Conservation (phyloP, 1,284 basidiomycete genomes). For the Tetrapyrgos nigripes region DNA sequence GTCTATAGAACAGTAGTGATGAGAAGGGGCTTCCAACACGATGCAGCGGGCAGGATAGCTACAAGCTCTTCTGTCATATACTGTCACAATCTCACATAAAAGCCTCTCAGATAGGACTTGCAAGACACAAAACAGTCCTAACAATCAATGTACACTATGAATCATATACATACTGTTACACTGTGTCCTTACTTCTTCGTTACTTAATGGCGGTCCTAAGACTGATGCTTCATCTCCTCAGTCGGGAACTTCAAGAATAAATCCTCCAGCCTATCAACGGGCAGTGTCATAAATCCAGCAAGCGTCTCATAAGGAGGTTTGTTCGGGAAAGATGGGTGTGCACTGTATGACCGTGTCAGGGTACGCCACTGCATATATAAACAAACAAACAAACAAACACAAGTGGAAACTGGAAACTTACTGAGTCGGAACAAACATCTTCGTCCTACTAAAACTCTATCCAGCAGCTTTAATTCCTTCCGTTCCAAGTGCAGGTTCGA, state of each 20-base stretch:
- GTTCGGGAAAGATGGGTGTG: constrained; percentile 60
- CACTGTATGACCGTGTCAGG: constrained; percentile 32
- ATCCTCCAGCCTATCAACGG: constrained; percentile 68
- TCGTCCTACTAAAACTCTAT: constrained; percentile 57
- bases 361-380: background rate
- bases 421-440: constrained; percentile 71
- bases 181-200: too few relatives aligned
- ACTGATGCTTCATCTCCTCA: constrained; percentile 61
- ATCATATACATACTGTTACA: too few relatives aligned
- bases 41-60: too few relatives aligned
- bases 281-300: constrained; percentile 58
- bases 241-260: constrained; percentile 62
- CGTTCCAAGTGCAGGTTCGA: constrained; percentile 53
- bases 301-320: constrained; percentile 69
- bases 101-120: too few relatives aligned
- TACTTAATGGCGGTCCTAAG: too few relatives aligned
- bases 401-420: constrained; percentile 27
- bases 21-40: too few relatives aligned
- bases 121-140: too few relatives aligned
- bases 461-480: constrained; percentile 52
- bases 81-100: too few relatives aligned
- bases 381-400: too few relatives aligned
- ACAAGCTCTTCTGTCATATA: too few relatives aligned
- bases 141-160: too few relatives aligned
- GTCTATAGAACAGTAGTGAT: too few relatives aligned